Evolutionary conservation across 768 basidiomycete genomes (phyloP), one percentile per base, ranked within the genome.

Genomic region (Chalciporus piperatus): DNA sequence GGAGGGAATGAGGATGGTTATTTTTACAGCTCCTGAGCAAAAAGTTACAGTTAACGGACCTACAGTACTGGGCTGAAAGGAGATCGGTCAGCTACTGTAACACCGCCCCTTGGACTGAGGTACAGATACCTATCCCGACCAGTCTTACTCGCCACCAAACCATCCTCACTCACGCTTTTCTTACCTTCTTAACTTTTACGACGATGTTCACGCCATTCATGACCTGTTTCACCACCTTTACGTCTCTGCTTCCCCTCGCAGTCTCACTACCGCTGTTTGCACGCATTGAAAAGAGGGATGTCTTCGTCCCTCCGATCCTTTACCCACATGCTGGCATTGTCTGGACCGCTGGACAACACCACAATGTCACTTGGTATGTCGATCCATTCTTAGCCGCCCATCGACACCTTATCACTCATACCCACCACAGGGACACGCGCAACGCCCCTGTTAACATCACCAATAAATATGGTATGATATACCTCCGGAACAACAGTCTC

Each of bases 281-380:
- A 11, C 32, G 38, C 10, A 23, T 46, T 14, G 44, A 48, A 11
- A 4, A 20, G 6, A 41, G 60, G 19, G 67, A 67, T 43, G 70
- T 68, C 17, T 70, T 50, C 25, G 50, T 11, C 4, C 72, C 71
- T n/a, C n/a, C 2, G 0, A 42, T 72, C 48, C 16, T 44, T 14
- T 50, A 51, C 50, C 72, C 72, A 4, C 22, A 59, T 3, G 41
- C 19, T 0, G 55, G 42, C 16, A 58, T 60, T 13, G 47, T 65
- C 35, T 70, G 68, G 69, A 40, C 25, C 28, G 48, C 52, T 39
- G 65, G 66, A 2, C 30, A 33, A 2, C 6, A 28, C 17, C 50
- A 65, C 41, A 65, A 65, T 20, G 59, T 72, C 37, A 61, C 48
- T 30, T 73, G 70, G 72, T 69, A 52, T 41, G 68, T 59, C 7